Percentiles rank a stretch among this genome's conserved stretches.
Conservation (phyloP, 129 eudicot genomes). For the Helichrysum umbraculigerum region DNA sequence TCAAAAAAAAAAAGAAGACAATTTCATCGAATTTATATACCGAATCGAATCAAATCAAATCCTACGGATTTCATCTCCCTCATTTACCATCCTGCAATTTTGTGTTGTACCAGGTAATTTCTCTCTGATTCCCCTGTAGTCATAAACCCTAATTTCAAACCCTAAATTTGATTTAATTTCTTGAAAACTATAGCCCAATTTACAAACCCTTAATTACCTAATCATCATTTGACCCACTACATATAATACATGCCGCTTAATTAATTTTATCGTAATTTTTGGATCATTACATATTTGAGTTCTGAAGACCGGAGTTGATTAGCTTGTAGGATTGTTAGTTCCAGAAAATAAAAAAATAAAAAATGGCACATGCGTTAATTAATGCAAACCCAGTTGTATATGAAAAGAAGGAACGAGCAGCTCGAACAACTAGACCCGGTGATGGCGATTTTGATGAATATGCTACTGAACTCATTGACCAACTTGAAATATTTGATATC, state of each 20-base stretch:
- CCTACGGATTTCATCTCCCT: not conserved
- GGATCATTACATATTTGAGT: not conserved
- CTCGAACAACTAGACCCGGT: slow-evolving; percentile 43
- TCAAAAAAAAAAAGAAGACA: too few species aligned
- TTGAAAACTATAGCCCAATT: too few species aligned
- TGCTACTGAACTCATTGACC: slow-evolving; percentile 72
- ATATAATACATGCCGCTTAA: not conserved
- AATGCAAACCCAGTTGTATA: slow-evolving; percentile 82
- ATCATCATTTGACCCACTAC: not conserved
- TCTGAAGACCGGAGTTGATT: not conserved
- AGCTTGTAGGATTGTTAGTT: not conserved
- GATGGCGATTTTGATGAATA: slow-evolving; percentile 56
- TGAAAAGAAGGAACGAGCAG: slow-evolving; percentile 76
- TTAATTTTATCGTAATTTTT: not conserved
- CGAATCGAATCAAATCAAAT: not conserved
- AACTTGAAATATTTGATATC: slow-evolving; percentile 89
- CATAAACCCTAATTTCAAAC: not conserved
- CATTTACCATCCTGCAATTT: not conserved
- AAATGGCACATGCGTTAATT: slow-evolving; percentile 70
- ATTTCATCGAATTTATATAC: too few species aligned
- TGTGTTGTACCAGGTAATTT: slow-evolving; percentile 10
- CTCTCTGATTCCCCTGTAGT: not conserved
- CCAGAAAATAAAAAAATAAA: not conserved
- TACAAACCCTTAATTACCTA: not conserved
- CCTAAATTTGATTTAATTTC: not conserved